Conservation (phyloP, 2,329 filamentous ascomycete species). For the Boeremia lycopersici region DNA sequence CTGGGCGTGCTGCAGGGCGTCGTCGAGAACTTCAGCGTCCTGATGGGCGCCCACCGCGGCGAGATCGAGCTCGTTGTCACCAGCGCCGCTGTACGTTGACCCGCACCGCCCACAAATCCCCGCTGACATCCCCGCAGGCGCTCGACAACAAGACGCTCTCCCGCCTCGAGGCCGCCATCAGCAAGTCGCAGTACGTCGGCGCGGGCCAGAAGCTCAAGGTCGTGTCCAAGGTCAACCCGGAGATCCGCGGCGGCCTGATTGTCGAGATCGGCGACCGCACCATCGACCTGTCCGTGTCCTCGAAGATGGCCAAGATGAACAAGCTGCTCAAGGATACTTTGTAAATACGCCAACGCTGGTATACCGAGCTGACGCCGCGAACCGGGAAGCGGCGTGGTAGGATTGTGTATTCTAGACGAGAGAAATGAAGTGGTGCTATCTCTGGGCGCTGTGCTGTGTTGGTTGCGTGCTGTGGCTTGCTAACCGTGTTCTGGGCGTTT, state of each 20-base stretch:
- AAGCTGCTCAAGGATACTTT: conserved; percentile 95
- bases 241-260: conserved; percentile 90
- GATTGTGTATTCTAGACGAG: conserved; percentile 46
- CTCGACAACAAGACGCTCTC: conserved; percentile 85
- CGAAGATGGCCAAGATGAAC: conserved; percentile 98
- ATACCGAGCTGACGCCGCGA: conserved; percentile 17
- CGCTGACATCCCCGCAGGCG: conserved; percentile 59
- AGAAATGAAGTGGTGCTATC: conserved; percentile 33
- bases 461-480: too few species aligned
- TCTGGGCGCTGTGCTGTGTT: too few species aligned
- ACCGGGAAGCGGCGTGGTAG: conserved; percentile 22
- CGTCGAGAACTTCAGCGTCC: conserved; percentile 80
- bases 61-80: conserved; percentile 94
- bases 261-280: conserved; percentile 98
- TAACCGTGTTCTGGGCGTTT: too few species aligned
- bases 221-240: conserved; percentile 91
- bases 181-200: conserved; percentile 87
- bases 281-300: conserved; percentile 94
- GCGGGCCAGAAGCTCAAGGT: conserved; percentile 98
- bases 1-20: conserved; percentile 81
- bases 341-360: conserved; percentile 66
- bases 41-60: conserved; percentile 88
- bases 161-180: conserved; percentile 84
- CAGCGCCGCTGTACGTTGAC: conserved; percentile 77
- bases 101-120: background rate